Conservation (phyloP, 345 rosid genomes). For the Lagerstroemia speciosa region DNA sequence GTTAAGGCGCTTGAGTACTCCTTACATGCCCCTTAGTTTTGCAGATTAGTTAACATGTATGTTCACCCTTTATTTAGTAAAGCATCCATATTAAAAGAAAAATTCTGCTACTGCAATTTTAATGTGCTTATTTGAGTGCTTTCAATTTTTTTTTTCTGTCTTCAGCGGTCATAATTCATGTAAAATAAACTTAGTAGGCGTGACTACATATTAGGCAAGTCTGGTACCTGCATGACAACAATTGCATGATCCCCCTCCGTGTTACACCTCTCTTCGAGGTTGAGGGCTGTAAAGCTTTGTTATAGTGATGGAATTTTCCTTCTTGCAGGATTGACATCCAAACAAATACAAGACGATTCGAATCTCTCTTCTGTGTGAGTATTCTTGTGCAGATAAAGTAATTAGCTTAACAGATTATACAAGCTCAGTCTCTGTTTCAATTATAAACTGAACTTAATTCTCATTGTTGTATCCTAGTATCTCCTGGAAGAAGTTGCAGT, state of each 20-base stretch:
- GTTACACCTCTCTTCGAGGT: not conserved
- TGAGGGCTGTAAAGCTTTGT: slow-evolving; percentile 1
- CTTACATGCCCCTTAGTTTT: too few species aligned
- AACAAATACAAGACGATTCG: slow-evolving; percentile 75
- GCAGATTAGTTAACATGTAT: not conserved
- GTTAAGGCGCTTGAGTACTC: not conserved
- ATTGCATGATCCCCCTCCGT: not conserved
- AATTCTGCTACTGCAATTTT: not conserved
- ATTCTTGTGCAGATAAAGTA: slow-evolving; percentile 3
- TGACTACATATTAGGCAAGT: not conserved
- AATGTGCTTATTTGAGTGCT: not conserved
- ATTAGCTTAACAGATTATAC: not conserved
- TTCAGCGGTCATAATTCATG: not conserved
- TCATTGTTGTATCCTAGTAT: slow-evolving; percentile 35
- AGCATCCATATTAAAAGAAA: not conserved
- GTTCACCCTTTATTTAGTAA: not conserved
- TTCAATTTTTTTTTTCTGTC: not conserved
- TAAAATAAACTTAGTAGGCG: not conserved
- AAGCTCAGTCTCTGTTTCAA: not conserved
- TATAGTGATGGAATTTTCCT: slow-evolving; percentile 5
- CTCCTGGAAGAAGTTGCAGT: slow-evolving; percentile 87
- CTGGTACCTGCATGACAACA: not conserved
- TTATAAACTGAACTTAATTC: not conserved
- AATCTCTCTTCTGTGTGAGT: slow-evolving; percentile 64
- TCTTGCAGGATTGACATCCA: slow-evolving; percentile 87